A percentile compares a stretch with the other conserved stretches of the same genome.
These are phyloP conservation scores for Neurospora sp. DNA, from an alignment of 495 filamentous ascomycete genomes.

Conservation along the genomic window DNA sequence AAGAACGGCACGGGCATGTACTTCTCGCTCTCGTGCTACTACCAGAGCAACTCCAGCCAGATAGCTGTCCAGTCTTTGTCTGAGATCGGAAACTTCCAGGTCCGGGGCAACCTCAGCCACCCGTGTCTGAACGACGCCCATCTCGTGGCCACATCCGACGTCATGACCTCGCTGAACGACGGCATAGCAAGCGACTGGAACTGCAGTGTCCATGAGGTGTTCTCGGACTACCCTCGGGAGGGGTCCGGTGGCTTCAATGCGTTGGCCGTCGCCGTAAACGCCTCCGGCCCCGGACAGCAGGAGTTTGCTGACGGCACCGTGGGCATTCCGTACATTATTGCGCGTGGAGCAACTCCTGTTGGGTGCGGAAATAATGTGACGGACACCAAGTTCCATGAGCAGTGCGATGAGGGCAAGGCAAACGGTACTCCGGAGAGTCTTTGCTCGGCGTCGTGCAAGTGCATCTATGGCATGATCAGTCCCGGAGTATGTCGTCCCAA, in stretches of 20 bases:
- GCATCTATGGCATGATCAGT: constrained; percentile 14
- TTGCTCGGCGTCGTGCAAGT: constrained; percentile 35
- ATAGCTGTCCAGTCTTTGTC: constrained; percentile 30
- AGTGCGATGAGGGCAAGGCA: constrained; percentile 35
- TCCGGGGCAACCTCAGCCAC: constrained; percentile 27
- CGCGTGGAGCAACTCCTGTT: constrained; percentile 36
- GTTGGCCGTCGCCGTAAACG: constrained; percentile 35
- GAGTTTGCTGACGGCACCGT: constrained; percentile 30
- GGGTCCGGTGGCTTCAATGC: constrained; percentile 33
- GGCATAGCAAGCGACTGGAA: constrained; percentile 33
- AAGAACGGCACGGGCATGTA: constrained; percentile 22
- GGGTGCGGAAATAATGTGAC: constrained; percentile 39
- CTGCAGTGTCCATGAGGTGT: constrained; percentile 40
- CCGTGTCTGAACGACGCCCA: constrained; percentile 36
- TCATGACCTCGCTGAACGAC: constrained; percentile 33
- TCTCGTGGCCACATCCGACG: constrained; percentile 31
- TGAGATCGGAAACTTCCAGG: constrained; percentile 33
- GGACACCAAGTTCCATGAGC: constrained; percentile 27
- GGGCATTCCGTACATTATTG: constrained; percentile 41
- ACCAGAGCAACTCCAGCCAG: constrained; percentile 13
- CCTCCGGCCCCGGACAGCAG: constrained; percentile 26
- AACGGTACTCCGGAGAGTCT: constrained; percentile 28
- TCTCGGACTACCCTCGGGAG: constrained; percentile 31
- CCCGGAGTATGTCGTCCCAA: constrained; percentile 19
- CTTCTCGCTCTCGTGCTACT: constrained; percentile 24